Evolutionary conservation across 164 flowering plant genomes (phyloP).

Genomic region (Euptelea pleiosperma): DNA sequence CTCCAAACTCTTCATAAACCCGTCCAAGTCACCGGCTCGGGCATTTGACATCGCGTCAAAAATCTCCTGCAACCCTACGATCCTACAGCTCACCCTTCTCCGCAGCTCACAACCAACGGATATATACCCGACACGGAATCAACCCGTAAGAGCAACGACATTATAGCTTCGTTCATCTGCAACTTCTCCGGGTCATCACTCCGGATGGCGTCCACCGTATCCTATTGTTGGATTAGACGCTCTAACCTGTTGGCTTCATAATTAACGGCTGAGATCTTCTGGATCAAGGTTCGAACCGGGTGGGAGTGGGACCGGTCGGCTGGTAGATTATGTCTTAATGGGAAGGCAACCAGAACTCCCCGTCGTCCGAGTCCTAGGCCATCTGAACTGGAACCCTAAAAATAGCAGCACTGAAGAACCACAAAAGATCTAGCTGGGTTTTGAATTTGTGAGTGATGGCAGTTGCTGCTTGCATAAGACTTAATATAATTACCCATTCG

Average conservation of each 20-base stretch:
- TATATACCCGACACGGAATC: constrained; percentile 73
- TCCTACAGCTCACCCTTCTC: constrained; percentile 68
- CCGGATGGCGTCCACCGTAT: constrained; percentile 80
- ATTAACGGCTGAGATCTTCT: constrained; percentile 48
- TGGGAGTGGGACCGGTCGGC: constrained; percentile 64
- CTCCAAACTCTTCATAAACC: constrained; percentile 48
- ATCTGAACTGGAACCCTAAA: no score
- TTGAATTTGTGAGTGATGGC: no score
- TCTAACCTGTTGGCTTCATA: constrained; percentile 45
- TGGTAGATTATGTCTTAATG: constrained; percentile 66
- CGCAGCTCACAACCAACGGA: constrained; percentile 67
- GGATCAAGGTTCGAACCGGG: constrained; percentile 41
- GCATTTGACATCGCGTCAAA: constrained; percentile 53
- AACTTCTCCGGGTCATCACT: constrained; percentile 47
- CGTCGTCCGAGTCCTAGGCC: no score
- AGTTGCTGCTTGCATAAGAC: no score
- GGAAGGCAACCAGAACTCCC: no score
- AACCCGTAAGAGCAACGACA: constrained; percentile 62
- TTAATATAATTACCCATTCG: no score
- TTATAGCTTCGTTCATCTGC: constrained; percentile 71
- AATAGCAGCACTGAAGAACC: no score
- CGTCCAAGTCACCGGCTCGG: constrained; percentile 24
- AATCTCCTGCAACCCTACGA: constrained; percentile 83
- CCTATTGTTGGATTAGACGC: constrained; percentile 63
- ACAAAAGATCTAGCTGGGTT: no score